These are phyloP conservation scores for Polytrichum commune DNA, from an alignment of 225 moss, liverwort and hornwort genomes.

Conservation along the genomic window DNA sequence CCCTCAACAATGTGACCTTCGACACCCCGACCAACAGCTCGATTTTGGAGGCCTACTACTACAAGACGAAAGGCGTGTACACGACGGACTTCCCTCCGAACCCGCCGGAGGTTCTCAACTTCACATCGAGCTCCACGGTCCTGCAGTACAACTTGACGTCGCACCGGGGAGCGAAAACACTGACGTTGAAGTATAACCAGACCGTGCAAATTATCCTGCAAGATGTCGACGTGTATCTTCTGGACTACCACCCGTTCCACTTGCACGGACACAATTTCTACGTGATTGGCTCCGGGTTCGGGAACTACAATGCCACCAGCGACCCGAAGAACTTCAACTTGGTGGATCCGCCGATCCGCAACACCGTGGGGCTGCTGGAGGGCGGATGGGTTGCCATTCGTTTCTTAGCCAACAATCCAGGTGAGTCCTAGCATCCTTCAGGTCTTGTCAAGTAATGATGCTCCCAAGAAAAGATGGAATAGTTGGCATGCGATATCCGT, in stretches of 20 bases:
- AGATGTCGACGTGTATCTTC: conserved; percentile 3
- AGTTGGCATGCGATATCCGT: too few species aligned
- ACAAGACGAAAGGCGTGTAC: not conserved
- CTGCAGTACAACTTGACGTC: not conserved
- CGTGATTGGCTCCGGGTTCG: conserved; percentile 36
- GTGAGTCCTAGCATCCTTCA: not conserved
- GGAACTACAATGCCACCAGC: conserved; percentile 13
- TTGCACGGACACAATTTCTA: conserved; percentile 59
- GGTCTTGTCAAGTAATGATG: not conserved
- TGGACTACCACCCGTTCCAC: conserved; percentile 47
- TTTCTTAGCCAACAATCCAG: too few species aligned
- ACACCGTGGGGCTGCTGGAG: too few species aligned
- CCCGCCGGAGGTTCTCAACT: not conserved
- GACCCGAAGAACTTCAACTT: conserved; percentile 33
- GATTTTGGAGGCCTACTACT: conserved; percentile 2
- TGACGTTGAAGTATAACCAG: conserved; percentile 10
- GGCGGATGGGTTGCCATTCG: too few species aligned
- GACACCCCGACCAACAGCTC: not conserved
- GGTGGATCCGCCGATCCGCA: conserved; percentile 18
- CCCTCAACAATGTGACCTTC: conserved; percentile 11
- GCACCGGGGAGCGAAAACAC: not conserved
- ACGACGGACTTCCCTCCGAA: conserved; percentile 3
- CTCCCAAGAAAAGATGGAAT: too few species aligned
- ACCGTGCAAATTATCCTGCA: conserved; percentile 18
- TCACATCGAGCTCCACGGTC: not conserved